Base-by-base conservation (phyloP, 2,329 filamentous ascomycete genomes). In the Chrysosphaeria jannelii region DNA sequence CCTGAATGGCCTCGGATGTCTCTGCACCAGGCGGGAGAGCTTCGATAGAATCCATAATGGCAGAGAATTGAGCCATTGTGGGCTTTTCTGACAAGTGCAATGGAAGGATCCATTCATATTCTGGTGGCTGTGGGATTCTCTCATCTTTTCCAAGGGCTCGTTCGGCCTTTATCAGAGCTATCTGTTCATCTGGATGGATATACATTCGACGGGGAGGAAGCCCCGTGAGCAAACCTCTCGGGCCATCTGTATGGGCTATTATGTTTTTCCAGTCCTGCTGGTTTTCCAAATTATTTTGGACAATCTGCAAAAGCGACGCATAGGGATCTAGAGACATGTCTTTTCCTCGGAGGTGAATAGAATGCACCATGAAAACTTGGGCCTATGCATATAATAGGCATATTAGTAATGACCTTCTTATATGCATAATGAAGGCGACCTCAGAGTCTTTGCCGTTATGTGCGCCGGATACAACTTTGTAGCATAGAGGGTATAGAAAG, bases 111-210 rank as follows among this genome's bases (percentile, higher is more conserved):
- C 71, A 81, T 45, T 81, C 74, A 21, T 49, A 41, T 42, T 71
- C 60, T 2, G 60, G 50, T 9, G 40, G 44, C 35, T 57, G 54
- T 13, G 39, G 35, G 10, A 56, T 44, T 20, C 40, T 41, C 26
- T 48, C 40, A 9, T 50, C 49, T 2, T 45, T 7, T n/a, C 38
- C 8, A 50, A 48, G 2, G 47, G 45, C 8, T 46, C 41, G 49
- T 31, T 63, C 59, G 14, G 53, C 50, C 32, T 66, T 64, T 26
- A 79, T 50, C 26, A 70, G 54, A 31, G 60, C 63, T 31, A 74
- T 63, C 44, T 81, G 74, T 44, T 79, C 72, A 39, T 85, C 74
- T 2, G 74, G 72, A 36, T 85, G 71, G 24, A 72, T 50, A 41
- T 85, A 81, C 20, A 78, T 51, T 21, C 66, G 57, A 21, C 57